Percentiles rank a stretch among this genome's conserved stretches.
Evolutionary conservation across 2,329 filamentous ascomycete species (phyloP).

Genomic region (Acrocalymma vagum): DNA sequence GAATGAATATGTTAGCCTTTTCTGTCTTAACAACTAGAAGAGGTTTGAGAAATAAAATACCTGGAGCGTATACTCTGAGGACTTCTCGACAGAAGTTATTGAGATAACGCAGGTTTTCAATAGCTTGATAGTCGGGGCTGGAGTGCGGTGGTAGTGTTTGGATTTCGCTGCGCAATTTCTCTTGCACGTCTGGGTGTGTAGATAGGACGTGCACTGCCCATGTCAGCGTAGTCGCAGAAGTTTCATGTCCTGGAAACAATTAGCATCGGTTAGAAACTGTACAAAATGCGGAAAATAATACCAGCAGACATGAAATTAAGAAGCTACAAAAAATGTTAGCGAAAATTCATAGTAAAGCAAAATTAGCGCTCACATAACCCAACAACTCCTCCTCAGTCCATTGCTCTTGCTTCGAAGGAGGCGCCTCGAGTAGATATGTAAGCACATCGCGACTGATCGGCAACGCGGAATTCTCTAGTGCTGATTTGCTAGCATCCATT

Average conservation of each 20-base stretch:
- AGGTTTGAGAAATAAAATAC: conserved; percentile 1
- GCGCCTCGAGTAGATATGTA: conserved; percentile 47
- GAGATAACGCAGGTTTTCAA: conserved; percentile 16
- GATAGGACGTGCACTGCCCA: conserved; percentile 16
- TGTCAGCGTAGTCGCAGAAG: conserved; percentile 15
- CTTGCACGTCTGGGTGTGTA: conserved; percentile 11
- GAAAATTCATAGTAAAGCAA: conserved; percentile 1
- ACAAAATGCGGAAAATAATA: background rate
- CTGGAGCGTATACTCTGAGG: conserved; percentile 17
- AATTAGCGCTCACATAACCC: conserved; percentile 37
- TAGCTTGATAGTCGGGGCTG: conserved; percentile 9
- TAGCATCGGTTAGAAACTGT: conserved; percentile 2
- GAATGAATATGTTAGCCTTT: no score
- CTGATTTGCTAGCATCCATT: conserved; percentile 24
- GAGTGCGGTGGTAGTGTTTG: background rate
- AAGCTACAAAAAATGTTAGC: conserved; percentile 8
- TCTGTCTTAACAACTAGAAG: no score
- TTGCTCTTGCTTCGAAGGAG: conserved; percentile 34
- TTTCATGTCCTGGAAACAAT: conserved; percentile 18
- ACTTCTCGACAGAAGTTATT: conserved; percentile 18
- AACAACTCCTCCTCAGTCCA: conserved; percentile 52
- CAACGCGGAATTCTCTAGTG: conserved; percentile 17
- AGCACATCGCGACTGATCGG: conserved; percentile 18
- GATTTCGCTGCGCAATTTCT: conserved; percentile 12
- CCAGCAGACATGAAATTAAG: conserved; percentile 20